Percentiles rank a stretch among this genome's conserved stretches.
Conservation (phyloP, 768 basidiomycete genomes). For the Auriscalpium orientale region DNA sequence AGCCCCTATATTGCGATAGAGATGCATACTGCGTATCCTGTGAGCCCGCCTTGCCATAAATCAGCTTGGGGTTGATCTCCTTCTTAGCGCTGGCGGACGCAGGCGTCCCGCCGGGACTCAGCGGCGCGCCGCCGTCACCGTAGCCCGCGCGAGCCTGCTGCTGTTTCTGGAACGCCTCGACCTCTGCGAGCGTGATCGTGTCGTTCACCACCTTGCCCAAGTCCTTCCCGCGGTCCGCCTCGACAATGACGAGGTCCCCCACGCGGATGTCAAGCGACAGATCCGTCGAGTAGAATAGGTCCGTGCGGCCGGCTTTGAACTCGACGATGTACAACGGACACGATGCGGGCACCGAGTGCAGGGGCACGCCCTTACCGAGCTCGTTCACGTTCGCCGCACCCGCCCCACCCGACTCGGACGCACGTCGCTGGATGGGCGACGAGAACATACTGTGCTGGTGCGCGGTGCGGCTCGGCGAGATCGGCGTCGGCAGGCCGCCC, state of each 20-base stretch:
- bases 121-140: constrained; percentile 27
- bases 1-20: not conserved
- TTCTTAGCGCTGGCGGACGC: constrained; percentile 50
- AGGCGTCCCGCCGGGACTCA: constrained; percentile 38
- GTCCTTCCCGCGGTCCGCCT: constrained; percentile 92
- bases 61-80: constrained; percentile 96
- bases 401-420: constrained; percentile 30
- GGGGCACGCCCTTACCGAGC: constrained; percentile 84
- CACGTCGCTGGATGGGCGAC: constrained; percentile 26
- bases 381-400: constrained; percentile 31
- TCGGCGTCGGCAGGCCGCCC: constrained; percentile 39
- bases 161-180: constrained; percentile 83
- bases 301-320: constrained; percentile 95
- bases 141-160: constrained; percentile 52
- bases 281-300: constrained; percentile 87
- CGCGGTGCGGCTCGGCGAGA: constrained; percentile 40
- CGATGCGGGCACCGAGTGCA: constrained; percentile 72
- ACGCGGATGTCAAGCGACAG: constrained; percentile 56
- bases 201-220: constrained; percentile 89
- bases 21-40: constrained; percentile 73
- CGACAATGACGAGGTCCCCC: constrained; percentile 93
- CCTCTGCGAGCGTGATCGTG: constrained; percentile 81
- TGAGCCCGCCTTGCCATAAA: constrained; percentile 78
- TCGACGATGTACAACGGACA: constrained; percentile 95
- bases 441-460: constrained; percentile 12